These are phyloP conservation scores for Saccharomyces kudriavzevii DNA, from an alignment of 805 yeast genomes.

Conservation along the genomic window DNA sequence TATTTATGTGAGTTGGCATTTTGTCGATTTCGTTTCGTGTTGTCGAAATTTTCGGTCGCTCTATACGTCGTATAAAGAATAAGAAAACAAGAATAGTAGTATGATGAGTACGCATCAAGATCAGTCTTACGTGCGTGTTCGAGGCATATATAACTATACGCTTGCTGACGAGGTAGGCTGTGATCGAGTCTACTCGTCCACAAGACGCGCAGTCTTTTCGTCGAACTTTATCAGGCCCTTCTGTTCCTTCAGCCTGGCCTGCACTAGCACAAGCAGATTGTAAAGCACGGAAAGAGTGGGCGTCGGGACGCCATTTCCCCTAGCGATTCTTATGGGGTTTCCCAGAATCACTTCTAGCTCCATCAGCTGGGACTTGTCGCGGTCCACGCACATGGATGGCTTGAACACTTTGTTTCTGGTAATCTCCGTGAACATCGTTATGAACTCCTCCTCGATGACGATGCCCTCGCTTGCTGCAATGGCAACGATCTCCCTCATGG, in stretches of 20 bases:
- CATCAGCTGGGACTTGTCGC: conserved; percentile 51
- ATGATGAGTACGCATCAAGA: neutral
- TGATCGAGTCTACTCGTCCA: conserved; percentile 2
- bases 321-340: conserved; percentile 48
- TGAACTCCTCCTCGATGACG: conserved; percentile 39
- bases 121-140: neutral
- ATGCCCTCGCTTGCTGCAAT: conserved; percentile 59
- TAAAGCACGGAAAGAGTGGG: conserved; percentile 57
- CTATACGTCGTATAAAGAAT: neutral
- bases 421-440: conserved; percentile 42
- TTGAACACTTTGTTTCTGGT: conserved; percentile 46
- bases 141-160: neutral
- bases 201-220: conserved; percentile 10
- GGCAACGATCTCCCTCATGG: conserved; percentile 53
- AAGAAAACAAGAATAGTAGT: neutral
- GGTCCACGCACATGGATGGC: conserved; percentile 68
- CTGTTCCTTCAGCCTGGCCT: conserved; percentile 52
- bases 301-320: conserved; percentile 38
- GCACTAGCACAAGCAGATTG: conserved; percentile 50
- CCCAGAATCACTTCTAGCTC: conserved; percentile 67
- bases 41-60: neutral
- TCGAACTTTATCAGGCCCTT: conserved; percentile 35
- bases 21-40: neutral
- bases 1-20: neutral
- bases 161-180: neutral